Evolutionary conservation across 345 rosid species (phyloP).

Genomic region (Xanthoceras sorbifolium): DNA sequence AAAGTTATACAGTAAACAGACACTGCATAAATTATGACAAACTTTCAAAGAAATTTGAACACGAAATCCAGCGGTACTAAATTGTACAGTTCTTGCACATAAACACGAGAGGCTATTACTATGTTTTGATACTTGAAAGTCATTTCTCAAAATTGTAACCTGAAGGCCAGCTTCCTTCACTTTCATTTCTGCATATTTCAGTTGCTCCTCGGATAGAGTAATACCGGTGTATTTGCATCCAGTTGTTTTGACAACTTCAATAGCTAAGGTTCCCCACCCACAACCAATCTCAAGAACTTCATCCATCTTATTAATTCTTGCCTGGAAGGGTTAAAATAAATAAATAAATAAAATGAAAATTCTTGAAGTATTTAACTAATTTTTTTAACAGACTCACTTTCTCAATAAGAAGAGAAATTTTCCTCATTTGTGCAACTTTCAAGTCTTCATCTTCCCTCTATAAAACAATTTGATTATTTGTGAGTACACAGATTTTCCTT

Average conservation of each 20-base stretch:
- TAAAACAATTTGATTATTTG: background rate
- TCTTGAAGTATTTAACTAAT: background rate
- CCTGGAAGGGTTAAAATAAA: slow-evolving; percentile 31
- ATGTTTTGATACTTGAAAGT: background rate
- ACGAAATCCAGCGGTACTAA: background rate
- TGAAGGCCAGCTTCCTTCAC: slow-evolving; percentile 87
- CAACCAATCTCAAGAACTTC: slow-evolving; percentile 87
- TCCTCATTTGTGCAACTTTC: slow-evolving; percentile 73
- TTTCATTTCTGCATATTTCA: slow-evolving; percentile 64
- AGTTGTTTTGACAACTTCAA: slow-evolving; percentile 81
- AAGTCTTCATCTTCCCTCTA: slow-evolving; percentile 70
- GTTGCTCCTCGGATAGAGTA: slow-evolving; percentile 76
- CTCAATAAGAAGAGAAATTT: slow-evolving; percentile 65
- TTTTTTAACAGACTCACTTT: slow-evolving; percentile 45
- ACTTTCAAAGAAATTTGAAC: no score
- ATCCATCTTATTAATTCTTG: slow-evolving; percentile 56
- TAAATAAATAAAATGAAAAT: background rate
- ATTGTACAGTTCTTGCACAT: background rate
- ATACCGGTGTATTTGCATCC: slow-evolving; percentile 90
- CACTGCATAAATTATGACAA: no score
- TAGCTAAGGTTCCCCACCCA: slow-evolving; percentile 94
- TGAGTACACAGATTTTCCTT: background rate
- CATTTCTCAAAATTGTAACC: slow-evolving; percentile 37
- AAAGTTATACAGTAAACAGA: background rate
- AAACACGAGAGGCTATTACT: background rate